Base-by-base conservation (phyloP, 352 stramenopile genomes). In the Phytophthora cactorum region DNA sequence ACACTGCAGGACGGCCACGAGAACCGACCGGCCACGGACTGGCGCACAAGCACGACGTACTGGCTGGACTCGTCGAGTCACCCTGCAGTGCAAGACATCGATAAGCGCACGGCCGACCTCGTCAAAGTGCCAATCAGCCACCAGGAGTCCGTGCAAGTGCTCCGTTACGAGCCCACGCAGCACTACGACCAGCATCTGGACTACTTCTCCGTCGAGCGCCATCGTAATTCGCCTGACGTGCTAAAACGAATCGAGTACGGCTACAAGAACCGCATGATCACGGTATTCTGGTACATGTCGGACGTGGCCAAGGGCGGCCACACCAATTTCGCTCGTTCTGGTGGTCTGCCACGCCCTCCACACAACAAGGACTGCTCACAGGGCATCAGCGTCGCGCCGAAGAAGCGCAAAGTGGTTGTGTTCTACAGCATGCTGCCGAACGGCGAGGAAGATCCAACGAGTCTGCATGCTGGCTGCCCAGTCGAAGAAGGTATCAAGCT, bases 241-340 rank as follows among this genome's bases (percentile, higher is more conserved):
- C 41, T 47, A 7, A 47, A 47, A 15, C n/a, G n/a, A 14, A 47
- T 47, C 6, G 41, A 22, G n/a, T 47, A 47, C 41, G 41, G 41
- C 41, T 47, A 47, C n/a, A 22, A 47, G 41, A 27, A 27, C 8
- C 41, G 41, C 41, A 47, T 92, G 84, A 91, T 92, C 67, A 94
- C 84, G 0, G 86, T 94, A 15, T 92, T 94, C 58, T 92, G 83
- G 84, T 94, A 92, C 81, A 92, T 94, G 86, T 94, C 41, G 41
- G 41, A 47, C 8, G 41, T 47, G 15, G 41, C 41, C n/a, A 47
- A 47, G 41, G 41, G n/a, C 41, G n/a, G 41, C 5, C n/a, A 47
- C 41, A 47, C 41, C n/a, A 47, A 27, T 27, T 47, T 47, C 41
- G 15, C 41, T 27, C n/a, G 41, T 28, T 22, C 41, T 12, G 41